phyloP scores from a whole-genome alignment of 2,329 filamentous ascomycete genomes.

The Diplodia scrobiculata region DNA sequence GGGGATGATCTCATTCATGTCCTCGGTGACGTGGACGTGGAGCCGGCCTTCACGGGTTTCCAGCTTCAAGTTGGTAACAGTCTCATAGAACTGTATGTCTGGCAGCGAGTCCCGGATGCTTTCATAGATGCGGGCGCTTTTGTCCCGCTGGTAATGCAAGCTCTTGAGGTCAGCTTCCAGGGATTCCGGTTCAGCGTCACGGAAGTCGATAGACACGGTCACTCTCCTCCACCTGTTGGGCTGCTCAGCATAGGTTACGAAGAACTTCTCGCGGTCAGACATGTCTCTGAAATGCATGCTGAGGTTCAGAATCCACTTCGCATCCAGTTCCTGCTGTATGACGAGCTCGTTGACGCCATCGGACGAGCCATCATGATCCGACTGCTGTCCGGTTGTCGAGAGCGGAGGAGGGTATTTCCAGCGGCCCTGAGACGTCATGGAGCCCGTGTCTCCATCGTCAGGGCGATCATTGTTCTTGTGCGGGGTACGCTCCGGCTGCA shows the following conservation, averaged over 20 bases:
- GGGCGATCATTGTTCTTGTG: constrained; percentile 33
- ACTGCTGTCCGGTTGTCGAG: constrained; percentile 36
- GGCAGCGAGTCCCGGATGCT: constrained; percentile 64
- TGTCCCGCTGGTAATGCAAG: constrained; percentile 83
- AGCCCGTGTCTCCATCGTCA: constrained; percentile 37
- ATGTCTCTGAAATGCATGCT: constrained; percentile 98
- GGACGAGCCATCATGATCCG: constrained; percentile 40
- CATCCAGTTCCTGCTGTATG: constrained; percentile 80
- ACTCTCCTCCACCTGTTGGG: constrained; percentile 81
- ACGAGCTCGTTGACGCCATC: constrained; percentile 58
- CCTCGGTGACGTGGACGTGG: constrained; percentile 97
- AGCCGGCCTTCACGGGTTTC: constrained; percentile 84
- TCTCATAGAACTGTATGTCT: constrained; percentile 96
- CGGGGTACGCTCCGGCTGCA: neutral
- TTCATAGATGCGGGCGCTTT: constrained; percentile 45
- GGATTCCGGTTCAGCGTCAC: constrained; percentile 74
- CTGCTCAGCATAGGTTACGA: constrained; percentile 86
- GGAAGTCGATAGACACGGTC: constrained; percentile 92
- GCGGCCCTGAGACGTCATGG: constrained; percentile 34
- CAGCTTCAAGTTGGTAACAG: constrained; percentile 92
- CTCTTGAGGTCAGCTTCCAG: constrained; percentile 79
- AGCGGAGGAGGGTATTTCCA: constrained; percentile 31
- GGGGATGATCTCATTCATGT: constrained; percentile 89
- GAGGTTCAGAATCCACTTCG: constrained; percentile 91
- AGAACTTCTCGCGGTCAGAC: constrained; percentile 94